Evolutionary conservation across 164 flowering plant species (phyloP), one percentile per base, ranked within the genome.

Genomic region (Houttuynia cordata): DNA sequence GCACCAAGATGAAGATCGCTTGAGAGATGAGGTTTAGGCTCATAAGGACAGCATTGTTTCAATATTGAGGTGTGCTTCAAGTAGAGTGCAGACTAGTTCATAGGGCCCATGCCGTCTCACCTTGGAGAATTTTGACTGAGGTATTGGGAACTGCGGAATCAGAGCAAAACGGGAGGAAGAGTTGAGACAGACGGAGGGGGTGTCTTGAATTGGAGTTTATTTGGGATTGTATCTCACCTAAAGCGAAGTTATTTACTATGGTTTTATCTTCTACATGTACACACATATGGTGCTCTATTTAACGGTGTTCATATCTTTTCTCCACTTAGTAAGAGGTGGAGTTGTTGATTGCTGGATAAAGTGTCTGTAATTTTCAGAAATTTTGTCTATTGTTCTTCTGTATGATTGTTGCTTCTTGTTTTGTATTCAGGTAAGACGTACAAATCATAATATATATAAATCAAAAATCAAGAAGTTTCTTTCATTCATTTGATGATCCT

Each of bases 31-130:
- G 10, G 45, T 3, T 67, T 64, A 62, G 56, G 53, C 61, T 34
- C 61, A 42, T 64, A 47, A 53, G 61, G 75, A 67, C 68, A 60
- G 68, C 60, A 71, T 57, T 67, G 68, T 72, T 70, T 72, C 74
- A 60, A 65, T 79, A 59, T 79, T 42, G 49, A 42, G 77, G 80
- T 68, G 74, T 77, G 77, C 75, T 80, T 75, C 77, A 71, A 63
- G 66, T 71, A 74, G 71, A 69, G 69, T 62, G 66, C 75, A 67
- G 72, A 68, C 60, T 62, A 67, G 66, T 67, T 45, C 52, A 37
- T 37, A 34, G 41, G 65, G 69, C 66, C 69, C 62, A 59, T 64
- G 70, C 53, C 61, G 51, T 60, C 71, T 53, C 30, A 64, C 57
- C 50, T 7, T 51, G 52, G 34, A 56, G 55, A 63, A 67, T 71